Evolutionary conservation across 371 early-diverging fungal genomes (phyloP).

Genomic region (Mortierella sp.): DNA sequence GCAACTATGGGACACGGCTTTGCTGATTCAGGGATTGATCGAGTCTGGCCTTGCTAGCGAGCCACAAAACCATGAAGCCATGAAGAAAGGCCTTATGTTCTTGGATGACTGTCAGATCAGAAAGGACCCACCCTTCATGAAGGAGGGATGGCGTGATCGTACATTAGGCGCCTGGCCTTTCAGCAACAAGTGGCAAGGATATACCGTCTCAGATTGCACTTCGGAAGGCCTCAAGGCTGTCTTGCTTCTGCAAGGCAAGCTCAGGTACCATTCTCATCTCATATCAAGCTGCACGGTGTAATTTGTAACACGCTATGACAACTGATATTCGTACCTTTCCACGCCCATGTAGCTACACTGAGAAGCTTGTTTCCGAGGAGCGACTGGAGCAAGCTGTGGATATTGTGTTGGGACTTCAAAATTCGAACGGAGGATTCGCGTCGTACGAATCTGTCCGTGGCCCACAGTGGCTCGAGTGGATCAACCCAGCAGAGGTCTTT

Average conservation of each 20-base stretch:
- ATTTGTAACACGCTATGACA: too few relatives aligned
- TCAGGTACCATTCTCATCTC: constrained; percentile 55
- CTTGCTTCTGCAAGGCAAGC: constrained; percentile 76
- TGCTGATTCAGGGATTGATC: constrained; percentile 83
- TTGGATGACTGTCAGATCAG: constrained; percentile 91
- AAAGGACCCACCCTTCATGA: constrained; percentile 71
- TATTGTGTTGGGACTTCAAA: constrained; percentile 92
- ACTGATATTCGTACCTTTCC: background rate
- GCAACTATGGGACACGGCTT: constrained; percentile 97
- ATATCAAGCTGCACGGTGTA: too few relatives aligned
- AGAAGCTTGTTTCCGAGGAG: constrained; percentile 60
- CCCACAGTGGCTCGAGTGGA: constrained; percentile 77
- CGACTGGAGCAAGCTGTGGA: constrained; percentile 90
- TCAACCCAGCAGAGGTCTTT: constrained; percentile 95
- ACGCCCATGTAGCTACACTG: constrained; percentile 49
- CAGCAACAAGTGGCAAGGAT: constrained; percentile 92
- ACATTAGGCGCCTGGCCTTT: constrained; percentile 97
- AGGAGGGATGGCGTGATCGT: constrained; percentile 81
- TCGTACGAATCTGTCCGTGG: constrained; percentile 90
- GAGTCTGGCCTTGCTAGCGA: constrained; percentile 80
- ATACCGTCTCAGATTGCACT: constrained; percentile 96
- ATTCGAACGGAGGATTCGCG: constrained; percentile 91
- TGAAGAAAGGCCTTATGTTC: constrained; percentile 81
- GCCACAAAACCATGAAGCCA: constrained; percentile 71
- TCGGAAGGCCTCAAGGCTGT: constrained; percentile 94